Evolutionary conservation across 768 basidiomycete species (phyloP).

Genomic region (Boletales sp.): DNA sequence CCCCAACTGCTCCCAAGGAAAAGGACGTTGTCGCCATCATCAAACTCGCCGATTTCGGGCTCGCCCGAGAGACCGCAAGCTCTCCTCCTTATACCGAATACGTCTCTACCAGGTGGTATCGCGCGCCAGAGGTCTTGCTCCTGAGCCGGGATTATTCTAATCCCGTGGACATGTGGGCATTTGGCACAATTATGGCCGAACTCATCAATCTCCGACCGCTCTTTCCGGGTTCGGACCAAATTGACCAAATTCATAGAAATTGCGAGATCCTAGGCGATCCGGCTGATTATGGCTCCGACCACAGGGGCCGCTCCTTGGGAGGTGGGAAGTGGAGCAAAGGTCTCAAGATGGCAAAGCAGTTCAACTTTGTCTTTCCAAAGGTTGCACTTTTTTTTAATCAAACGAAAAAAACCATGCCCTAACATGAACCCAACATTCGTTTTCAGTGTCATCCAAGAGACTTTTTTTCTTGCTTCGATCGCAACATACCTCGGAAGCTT

Average conservation of each 20-base stretch:
- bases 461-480: conserved; percentile 72
- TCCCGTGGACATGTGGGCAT: conserved; percentile 99
- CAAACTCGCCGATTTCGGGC: conserved; percentile 97
- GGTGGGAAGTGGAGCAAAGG: conserved; percentile 89
- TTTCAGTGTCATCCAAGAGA: conserved; percentile 61
- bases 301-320: conserved; percentile 63
- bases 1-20: conserved; percentile 65
- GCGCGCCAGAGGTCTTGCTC: conserved; percentile 94
- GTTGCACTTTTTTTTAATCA: conserved; percentile 34
- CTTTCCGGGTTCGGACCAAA: conserved; percentile 90
- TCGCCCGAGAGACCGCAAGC: conserved; percentile 86
- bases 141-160: conserved; percentile 91
- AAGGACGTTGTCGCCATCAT: conserved; percentile 95
- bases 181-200: conserved; percentile 98
- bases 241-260: conserved; percentile 89
- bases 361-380: conserved; percentile 88
- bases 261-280: conserved; percentile 95
- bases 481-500: conserved; percentile 70
- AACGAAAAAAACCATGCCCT: no score
- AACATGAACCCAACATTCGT: neutral
- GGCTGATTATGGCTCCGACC: conserved; percentile 75
- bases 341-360: conserved; percentile 78
- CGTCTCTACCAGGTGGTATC: conserved; percentile 99
- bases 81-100: conserved; percentile 97
- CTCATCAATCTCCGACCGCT: conserved; percentile 91